Conservation (phyloP, 305 asterid species). For the Solanum hybrid region DNA sequence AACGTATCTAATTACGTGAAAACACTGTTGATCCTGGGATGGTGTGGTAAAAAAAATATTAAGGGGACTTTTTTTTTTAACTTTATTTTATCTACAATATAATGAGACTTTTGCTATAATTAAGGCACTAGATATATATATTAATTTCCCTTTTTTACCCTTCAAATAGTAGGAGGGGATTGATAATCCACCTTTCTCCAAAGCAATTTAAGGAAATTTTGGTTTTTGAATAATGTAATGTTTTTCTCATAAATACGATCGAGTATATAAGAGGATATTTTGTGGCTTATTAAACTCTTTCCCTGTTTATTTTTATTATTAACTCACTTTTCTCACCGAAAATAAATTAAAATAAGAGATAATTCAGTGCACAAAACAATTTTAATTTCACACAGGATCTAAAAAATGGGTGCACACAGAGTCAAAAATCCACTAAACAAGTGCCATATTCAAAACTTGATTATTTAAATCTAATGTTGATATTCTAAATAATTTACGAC, state of each 20-base stretch:
- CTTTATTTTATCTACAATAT: background rate
- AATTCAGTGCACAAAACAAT: background rate
- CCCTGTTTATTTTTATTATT: background rate
- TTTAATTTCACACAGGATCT: background rate
- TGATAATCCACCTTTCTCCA: background rate
- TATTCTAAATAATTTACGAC: background rate
- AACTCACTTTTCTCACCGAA: background rate
- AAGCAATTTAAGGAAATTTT: background rate
- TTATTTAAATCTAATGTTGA: background rate
- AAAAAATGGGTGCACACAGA: background rate
- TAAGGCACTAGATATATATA: background rate
- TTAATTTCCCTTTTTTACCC: background rate
- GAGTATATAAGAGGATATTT: background rate
- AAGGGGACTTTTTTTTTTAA: background rate
- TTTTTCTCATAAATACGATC: background rate
- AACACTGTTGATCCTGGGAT: background rate
- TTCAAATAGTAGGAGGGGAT: background rate
- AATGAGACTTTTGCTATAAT: background rate
- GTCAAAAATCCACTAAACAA: background rate
- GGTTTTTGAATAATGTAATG: background rate
- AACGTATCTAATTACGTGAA: conserved; percentile 8
- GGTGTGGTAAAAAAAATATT: background rate
- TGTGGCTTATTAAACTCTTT: background rate
- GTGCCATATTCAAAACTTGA: background rate
- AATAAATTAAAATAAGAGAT: no score